Evolutionary conservation across 2,329 filamentous ascomycete species (phyloP).

Genomic region (Grosmannia serpens): DNA sequence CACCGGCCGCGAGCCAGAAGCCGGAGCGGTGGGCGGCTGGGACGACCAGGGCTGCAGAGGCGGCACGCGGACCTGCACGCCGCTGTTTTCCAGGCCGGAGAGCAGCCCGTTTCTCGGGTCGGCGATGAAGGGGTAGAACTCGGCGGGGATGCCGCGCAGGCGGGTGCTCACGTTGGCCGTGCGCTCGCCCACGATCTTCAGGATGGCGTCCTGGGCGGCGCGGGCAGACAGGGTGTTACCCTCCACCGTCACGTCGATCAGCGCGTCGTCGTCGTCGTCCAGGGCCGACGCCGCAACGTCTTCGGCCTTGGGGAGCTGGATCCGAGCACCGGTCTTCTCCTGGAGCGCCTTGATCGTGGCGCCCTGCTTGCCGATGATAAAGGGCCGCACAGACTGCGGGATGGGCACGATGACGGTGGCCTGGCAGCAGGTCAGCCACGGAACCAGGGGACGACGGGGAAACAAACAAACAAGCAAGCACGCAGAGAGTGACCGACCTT

Average conservation of each 20-base stretch:
- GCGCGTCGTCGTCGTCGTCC: conserved; percentile 69
- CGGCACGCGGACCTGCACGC: conserved; percentile 73
- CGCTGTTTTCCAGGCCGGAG: conserved; percentile 59
- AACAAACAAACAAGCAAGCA: background rate
- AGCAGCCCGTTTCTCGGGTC: conserved; percentile 61
- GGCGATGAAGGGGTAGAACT: conserved; percentile 92
- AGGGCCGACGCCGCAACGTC: conserved; percentile 42
- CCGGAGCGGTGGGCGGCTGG: conserved; percentile 51
- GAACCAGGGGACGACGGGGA: background rate
- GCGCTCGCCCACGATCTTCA: conserved; percentile 78
- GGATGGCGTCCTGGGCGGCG: conserved; percentile 71
- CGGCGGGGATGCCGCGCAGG: conserved; percentile 72
- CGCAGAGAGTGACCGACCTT: too few species aligned
- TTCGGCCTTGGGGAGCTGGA: conserved; percentile 78
- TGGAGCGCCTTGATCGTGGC: conserved; percentile 82
- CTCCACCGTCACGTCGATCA: conserved; percentile 78
- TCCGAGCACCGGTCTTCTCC: conserved; percentile 78
- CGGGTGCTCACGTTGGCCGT: conserved; percentile 72
- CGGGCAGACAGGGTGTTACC: conserved; percentile 83
- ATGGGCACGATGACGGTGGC: conserved; percentile 60
- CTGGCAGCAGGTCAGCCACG: conserved; percentile 22
- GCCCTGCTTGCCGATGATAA: conserved; percentile 89
- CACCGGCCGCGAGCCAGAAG: conserved; percentile 51
- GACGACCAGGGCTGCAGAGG: conserved; percentile 66
- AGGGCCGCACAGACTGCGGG: conserved; percentile 69